A percentile compares a stretch with the other conserved stretches of the same genome.
Evolutionary conservation across 129 eudicot species (phyloP).

Genomic region (Oenanthe sinensis): DNA sequence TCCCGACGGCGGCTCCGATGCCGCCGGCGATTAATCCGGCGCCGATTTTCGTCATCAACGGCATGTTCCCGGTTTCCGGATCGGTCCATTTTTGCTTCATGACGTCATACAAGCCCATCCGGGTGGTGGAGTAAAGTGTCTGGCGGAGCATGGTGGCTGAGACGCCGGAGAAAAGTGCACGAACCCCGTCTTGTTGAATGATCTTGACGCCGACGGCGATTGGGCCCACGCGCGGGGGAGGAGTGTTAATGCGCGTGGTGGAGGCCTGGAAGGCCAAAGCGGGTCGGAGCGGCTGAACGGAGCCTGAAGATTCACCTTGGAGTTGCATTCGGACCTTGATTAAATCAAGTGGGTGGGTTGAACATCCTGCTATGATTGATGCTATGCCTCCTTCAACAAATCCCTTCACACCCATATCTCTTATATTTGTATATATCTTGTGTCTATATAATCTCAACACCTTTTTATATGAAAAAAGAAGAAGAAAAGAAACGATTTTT

Average conservation of each 20-base stretch:
- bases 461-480: no score
- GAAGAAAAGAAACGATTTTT: no score
- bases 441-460: no score
- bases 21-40: conserved; percentile 86
- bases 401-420: conserved; percentile 63
- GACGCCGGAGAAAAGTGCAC: conserved; percentile 69
- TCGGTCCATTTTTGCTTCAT: conserved; percentile 68
- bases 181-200: conserved; percentile 63
- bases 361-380: conserved; percentile 71
- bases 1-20: conserved; percentile 84
- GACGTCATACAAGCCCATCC: conserved; percentile 83
- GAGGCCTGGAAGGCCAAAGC: conserved; percentile 32
- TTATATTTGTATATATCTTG: background rate
- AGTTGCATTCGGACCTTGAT: conserved; percentile 96
- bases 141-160: conserved; percentile 92
- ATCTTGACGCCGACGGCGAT: conserved; percentile 53
- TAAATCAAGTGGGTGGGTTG: conserved; percentile 79
- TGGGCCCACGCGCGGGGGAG: conserved; percentile 55
- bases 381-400: conserved; percentile 96
- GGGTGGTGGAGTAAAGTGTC: conserved; percentile 76
- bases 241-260: conserved; percentile 7
- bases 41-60: conserved; percentile 41
- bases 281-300: conserved; percentile 38
- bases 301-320: conserved; percentile 50
- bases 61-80: conserved; percentile 48